Evolutionary conservation across 306 rosid genomes (phyloP).

Genomic region (Ziziphus jujuba): DNA sequence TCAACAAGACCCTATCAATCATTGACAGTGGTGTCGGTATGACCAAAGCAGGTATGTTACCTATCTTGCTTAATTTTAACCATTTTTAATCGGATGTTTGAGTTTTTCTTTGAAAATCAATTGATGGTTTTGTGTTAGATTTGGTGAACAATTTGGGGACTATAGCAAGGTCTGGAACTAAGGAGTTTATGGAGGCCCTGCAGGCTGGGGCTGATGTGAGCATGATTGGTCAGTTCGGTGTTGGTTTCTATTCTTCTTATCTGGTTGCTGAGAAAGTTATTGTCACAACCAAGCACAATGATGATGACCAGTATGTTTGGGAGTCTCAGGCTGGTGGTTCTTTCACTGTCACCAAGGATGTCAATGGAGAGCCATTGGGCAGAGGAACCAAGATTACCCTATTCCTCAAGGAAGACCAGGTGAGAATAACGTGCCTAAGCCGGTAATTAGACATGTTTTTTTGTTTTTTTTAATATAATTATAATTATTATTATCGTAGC

Average conservation of each 20-base stretch:
- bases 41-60: slow-evolving; percentile 35
- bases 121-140: slow-evolving; percentile 9
- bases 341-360: slow-evolving; percentile 27
- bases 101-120: not conserved
- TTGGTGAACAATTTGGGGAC: slow-evolving; percentile 45
- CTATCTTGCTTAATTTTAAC: not conserved
- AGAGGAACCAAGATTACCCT: slow-evolving; percentile 32
- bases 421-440: too few species aligned
- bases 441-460: too few species aligned
- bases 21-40: slow-evolving; percentile 36
- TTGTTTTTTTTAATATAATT: too few species aligned
- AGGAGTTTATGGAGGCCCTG: slow-evolving; percentile 42
- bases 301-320: slow-evolving; percentile 19
- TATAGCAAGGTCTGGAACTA: slow-evolving; percentile 41
- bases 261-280: slow-evolving; percentile 34
- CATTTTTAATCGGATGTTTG: not conserved
- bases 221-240: slow-evolving; percentile 41
- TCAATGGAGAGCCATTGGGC: slow-evolving; percentile 26
- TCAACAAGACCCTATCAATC: slow-evolving; percentile 32
- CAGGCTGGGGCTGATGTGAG: slow-evolving; percentile 41
- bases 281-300: slow-evolving; percentile 38
- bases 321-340: slow-evolving; percentile 36
- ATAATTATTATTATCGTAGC: too few species aligned
- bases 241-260: slow-evolving; percentile 39
- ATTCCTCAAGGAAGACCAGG: not conserved